Conservation (phyloP, 352 stramenopile genomes). For the Phytopythium cucurbitacearum region DNA sequence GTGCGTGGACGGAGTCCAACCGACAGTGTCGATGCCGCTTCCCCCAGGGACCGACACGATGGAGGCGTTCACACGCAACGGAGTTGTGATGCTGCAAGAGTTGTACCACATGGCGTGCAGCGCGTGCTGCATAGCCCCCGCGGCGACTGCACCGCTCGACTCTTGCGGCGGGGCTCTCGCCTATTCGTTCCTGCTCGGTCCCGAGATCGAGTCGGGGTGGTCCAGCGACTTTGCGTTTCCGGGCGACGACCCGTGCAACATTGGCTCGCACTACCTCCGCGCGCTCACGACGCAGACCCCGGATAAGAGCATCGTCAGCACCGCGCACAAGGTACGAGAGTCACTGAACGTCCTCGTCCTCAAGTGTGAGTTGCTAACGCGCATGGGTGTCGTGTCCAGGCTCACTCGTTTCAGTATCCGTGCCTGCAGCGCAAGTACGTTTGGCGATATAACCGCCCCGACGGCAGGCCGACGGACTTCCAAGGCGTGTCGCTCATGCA, state of each 20-base stretch:
- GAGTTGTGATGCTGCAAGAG: slow-evolving; percentile 2
- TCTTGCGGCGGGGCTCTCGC: slow-evolving; percentile 1
- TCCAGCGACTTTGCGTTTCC: neutral
- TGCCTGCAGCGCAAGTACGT: slow-evolving; percentile 2
- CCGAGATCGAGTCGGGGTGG: neutral
- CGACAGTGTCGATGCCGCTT: neutral
- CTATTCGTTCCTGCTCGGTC: slow-evolving; percentile 2
- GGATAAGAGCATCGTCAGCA: neutral
- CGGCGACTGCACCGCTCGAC: neutral
- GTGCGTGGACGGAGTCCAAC: neutral
- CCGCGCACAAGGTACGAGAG: neutral
- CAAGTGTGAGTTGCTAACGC: neutral
- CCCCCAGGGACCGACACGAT: neutral
- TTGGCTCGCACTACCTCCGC: slow-evolving; percentile 1
- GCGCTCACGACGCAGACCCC: neutral
- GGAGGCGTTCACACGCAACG: slow-evolving; percentile 1
- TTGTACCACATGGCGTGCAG: slow-evolving; percentile 4
- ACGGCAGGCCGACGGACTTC: neutral
- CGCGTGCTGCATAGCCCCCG: neutral
- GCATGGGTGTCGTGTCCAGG: neutral
- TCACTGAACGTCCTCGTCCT: neutral
- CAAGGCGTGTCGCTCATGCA: slow-evolving; percentile 4
- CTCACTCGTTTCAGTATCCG: neutral
- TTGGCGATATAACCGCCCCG: neutral
- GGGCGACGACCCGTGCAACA: neutral